Percentiles rank a stretch among this genome's conserved stretches.
Evolutionary conservation across 768 basidiomycete genomes (phyloP).

Genomic region (Boletales sp.): DNA sequence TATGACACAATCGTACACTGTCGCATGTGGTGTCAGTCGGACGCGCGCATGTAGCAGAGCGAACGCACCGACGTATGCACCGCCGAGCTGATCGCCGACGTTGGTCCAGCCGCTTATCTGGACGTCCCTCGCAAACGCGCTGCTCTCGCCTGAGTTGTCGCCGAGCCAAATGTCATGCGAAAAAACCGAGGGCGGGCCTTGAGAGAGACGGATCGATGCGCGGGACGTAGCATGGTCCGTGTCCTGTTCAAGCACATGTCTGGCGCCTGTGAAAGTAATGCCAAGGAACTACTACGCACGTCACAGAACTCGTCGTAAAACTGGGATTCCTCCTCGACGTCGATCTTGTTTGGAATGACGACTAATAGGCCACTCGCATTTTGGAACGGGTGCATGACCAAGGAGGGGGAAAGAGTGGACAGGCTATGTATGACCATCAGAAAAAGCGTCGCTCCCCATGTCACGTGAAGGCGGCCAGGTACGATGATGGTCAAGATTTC

Average conservation of each 20-base stretch:
- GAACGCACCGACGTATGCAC: slow-evolving; percentile 60
- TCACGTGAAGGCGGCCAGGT: not conserved
- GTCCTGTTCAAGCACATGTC: slow-evolving; percentile 8
- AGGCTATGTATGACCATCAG: no score
- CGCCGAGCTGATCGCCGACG: slow-evolving; percentile 62
- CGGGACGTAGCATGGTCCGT: slow-evolving; percentile 21
- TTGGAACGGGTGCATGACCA: slow-evolving; percentile 41
- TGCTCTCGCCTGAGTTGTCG: slow-evolving; percentile 53
- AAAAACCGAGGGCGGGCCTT: slow-evolving; percentile 51
- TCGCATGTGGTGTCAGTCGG: not conserved
- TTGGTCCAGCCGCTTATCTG: slow-evolving; percentile 67
- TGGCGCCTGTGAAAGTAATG: no score
- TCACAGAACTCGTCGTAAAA: slow-evolving; percentile 64
- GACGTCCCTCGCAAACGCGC: slow-evolving; percentile 62
- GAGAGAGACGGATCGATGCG: slow-evolving; percentile 24
- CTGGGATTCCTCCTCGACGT: slow-evolving; percentile 64
- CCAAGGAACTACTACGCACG: slow-evolving; percentile 22
- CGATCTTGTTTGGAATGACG: slow-evolving; percentile 53
- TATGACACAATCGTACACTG: slow-evolving; percentile 70
- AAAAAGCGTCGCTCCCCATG: no score
- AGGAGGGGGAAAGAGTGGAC: slow-evolving; percentile 11
- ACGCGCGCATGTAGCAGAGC: no score
- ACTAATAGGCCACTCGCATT: slow-evolving; percentile 48
- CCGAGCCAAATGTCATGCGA: slow-evolving; percentile 69
- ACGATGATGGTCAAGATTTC: no score